Conservation (phyloP, 2,329 filamentous ascomycete genomes). For the Colletotrichum zoysiae region DNA sequence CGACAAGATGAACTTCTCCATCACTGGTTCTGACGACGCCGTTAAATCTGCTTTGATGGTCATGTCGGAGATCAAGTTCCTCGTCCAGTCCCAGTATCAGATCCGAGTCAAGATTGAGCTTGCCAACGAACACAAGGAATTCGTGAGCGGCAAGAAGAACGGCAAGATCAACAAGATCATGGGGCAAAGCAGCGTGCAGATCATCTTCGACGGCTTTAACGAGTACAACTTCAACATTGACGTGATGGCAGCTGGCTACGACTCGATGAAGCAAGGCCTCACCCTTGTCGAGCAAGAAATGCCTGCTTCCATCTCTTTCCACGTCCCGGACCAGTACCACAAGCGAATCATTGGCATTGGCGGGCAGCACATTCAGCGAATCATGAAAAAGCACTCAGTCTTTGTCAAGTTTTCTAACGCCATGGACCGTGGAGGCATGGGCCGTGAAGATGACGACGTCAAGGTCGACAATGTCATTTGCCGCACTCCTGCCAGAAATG, state of each 20-base stretch:
- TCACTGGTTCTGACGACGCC: slow-evolving; percentile 95
- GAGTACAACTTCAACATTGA: slow-evolving; percentile 99
- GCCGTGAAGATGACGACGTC: slow-evolving; percentile 96
- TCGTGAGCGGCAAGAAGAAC: slow-evolving; percentile 99
- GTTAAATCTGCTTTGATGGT: slow-evolving; percentile 96
- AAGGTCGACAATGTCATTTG: slow-evolving; percentile 99
- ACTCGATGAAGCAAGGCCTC: slow-evolving; percentile 92
- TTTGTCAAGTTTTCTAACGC: slow-evolving; percentile 99
- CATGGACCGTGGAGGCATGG: slow-evolving; percentile 93
- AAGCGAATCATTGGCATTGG: slow-evolving; percentile 99
- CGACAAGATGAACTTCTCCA: slow-evolving; percentile 92
- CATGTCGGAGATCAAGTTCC: slow-evolving; percentile 91
- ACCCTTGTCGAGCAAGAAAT: slow-evolving; percentile 98
- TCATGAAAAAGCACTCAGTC: slow-evolving; percentile 99
- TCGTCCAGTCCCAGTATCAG: slow-evolving; percentile 87
- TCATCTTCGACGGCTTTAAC: slow-evolving; percentile 98
- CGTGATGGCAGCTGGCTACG: slow-evolving; percentile 91
- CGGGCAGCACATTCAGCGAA: slow-evolving; percentile 97
- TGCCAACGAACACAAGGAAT: slow-evolving; percentile 99
- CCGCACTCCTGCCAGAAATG: slow-evolving; percentile 95
- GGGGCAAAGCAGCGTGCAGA: slow-evolving; percentile 99
- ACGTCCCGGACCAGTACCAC: slow-evolving; percentile 98
- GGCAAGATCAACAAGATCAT: slow-evolving; percentile 99
- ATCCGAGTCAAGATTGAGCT: slow-evolving; percentile 99
- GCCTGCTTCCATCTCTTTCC: slow-evolving; percentile 98